Percentiles rank a stretch among this genome's conserved stretches.
These are phyloP conservation scores for Coriaria nepalensis DNA, from an alignment of 306 rosid genomes.

Conservation along the genomic window DNA sequence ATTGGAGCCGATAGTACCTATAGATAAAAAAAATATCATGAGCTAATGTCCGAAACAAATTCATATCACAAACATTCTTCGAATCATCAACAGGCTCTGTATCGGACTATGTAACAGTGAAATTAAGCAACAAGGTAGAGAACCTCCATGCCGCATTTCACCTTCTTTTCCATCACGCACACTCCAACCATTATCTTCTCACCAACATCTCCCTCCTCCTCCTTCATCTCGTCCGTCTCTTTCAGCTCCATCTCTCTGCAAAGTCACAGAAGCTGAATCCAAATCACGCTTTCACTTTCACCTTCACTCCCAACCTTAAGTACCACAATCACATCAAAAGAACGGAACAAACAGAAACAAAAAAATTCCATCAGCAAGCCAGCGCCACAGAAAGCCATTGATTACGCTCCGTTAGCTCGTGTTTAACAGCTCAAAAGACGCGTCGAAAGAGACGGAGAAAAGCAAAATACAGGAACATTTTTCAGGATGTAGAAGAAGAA, in stretches of 20 bases:
- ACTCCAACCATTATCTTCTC: constrained; percentile 68
- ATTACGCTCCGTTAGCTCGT: too few relatives aligned
- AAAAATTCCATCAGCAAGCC: neutral
- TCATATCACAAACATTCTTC: constrained; percentile 13
- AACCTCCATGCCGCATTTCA: constrained; percentile 82
- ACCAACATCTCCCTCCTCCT: constrained; percentile 18
- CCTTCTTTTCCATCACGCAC: constrained; percentile 99
- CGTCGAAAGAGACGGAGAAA: too few relatives aligned
- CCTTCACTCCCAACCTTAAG: neutral
- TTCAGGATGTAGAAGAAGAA: too few relatives aligned
- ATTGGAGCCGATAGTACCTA: constrained; percentile 90
- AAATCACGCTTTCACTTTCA: constrained; percentile 6
- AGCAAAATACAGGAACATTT: too few relatives aligned
- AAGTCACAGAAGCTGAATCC: constrained; percentile 12
- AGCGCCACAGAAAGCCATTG: too few relatives aligned
- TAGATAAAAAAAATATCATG: constrained; percentile 9
- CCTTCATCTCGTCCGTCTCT: constrained; percentile 19
- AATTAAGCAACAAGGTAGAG: constrained; percentile 23
- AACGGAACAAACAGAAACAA: neutral
- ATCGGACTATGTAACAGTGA: constrained; percentile 7
- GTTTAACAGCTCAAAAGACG: too few relatives aligned
- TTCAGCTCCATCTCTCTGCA: constrained; percentile 4
- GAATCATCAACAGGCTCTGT: constrained; percentile 8
- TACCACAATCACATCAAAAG: constrained; percentile 3
- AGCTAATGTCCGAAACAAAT: constrained; percentile 12